Base-by-base conservation (phyloP, 306 rosid genomes). In the Rosa lucieae region DNA sequence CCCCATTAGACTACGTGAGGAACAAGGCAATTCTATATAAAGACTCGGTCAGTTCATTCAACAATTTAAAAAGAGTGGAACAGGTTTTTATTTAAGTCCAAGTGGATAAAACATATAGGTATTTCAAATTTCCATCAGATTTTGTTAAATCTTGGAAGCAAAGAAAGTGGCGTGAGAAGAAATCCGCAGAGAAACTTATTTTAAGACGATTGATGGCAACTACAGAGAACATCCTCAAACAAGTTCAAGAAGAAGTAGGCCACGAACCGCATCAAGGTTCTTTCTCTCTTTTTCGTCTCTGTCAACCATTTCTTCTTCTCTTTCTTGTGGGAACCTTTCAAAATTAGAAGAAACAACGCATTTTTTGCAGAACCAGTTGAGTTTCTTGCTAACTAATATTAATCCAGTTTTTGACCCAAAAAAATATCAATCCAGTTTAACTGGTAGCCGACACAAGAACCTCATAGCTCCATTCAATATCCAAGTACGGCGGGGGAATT, bases 361-460 rank as follows among this genome's bases (percentile, higher is more conserved):
- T n/a, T 56, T 56, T 5, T 56, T 56, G 32, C 12, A 56, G 63
- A 56, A 56, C 26, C 63, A 8, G 29, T 56, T 0, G 63, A 56
- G 10, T 55, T 2, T 18, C 8, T 7, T 15, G 17, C 58, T 52
- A 52, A 52, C 12, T 32, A 32, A 32, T 32, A 32, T 32, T 3
- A 32, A 18, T 52, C 62, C 6, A 56, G 12, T 52, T 55, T 37
- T 23, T 23, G 26, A 23, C 26, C 26, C 26, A 23, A 23, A 23
- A 23, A 23, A 23, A 23, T 23, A 23, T 23, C 26, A 23, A 18
- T 52, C 62, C 6, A 56, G 12, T 52, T 55, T 37, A 51, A 18
- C 67, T 72, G 47, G 67, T 49, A 74, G 81, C 83, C 88, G 92
- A 76, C 44, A 67, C 88, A 85, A 81, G 86, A 73, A 79, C 66